Percentiles rank a stretch among this genome's conserved stretches.
These are phyloP conservation scores for Pseudogymnoascus sp. DNA, from an alignment of 2,329 filamentous ascomycete genomes.

Conservation along the genomic window DNA sequence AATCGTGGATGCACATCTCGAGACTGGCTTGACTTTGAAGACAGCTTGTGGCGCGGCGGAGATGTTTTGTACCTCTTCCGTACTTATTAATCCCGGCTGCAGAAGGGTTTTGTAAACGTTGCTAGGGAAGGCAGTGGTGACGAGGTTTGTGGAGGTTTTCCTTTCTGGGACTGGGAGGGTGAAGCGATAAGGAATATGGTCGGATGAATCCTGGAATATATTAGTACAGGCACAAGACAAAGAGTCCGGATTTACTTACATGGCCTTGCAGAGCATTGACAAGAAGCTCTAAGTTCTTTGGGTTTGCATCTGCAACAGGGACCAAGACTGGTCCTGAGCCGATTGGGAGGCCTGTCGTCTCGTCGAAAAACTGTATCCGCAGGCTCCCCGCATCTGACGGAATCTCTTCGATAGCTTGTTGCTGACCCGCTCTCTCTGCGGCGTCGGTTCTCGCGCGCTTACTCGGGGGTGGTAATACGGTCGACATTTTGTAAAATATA, in stretches of 20 bases:
- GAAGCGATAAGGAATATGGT: constrained; percentile 60
- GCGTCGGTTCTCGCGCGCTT: constrained; percentile 78
- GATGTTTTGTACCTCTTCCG: constrained; percentile 37
- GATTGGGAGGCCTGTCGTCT: constrained; percentile 66
- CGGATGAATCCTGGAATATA: constrained; percentile 43
- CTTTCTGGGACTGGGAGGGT: constrained; percentile 44
- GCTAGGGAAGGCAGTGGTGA: constrained; percentile 32
- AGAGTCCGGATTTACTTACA: constrained; percentile 35
- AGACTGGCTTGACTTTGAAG: constrained; percentile 87
- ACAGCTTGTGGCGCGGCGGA: constrained; percentile 76
- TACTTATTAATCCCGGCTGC: constrained; percentile 26
- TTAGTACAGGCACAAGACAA: not conserved
- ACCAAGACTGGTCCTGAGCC: constrained; percentile 57
- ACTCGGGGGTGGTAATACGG: constrained; percentile 72
- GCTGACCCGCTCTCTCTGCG: constrained; percentile 61
- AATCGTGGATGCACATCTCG: constrained; percentile 80
- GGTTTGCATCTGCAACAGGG: constrained; percentile 73
- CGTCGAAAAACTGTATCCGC: constrained; percentile 81
- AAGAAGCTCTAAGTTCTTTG: constrained; percentile 82
- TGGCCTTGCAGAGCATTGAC: constrained; percentile 77
- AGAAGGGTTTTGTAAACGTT: constrained; percentile 43
- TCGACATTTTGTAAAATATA: constrained; percentile 55
- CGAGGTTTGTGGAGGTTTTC: constrained; percentile 27
- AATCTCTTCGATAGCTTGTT: constrained; percentile 66
- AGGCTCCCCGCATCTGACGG: constrained; percentile 67